phyloP scores from a whole-genome alignment of 2,329 filamentous ascomycete genomes.

The Penicillium sp. region DNA sequence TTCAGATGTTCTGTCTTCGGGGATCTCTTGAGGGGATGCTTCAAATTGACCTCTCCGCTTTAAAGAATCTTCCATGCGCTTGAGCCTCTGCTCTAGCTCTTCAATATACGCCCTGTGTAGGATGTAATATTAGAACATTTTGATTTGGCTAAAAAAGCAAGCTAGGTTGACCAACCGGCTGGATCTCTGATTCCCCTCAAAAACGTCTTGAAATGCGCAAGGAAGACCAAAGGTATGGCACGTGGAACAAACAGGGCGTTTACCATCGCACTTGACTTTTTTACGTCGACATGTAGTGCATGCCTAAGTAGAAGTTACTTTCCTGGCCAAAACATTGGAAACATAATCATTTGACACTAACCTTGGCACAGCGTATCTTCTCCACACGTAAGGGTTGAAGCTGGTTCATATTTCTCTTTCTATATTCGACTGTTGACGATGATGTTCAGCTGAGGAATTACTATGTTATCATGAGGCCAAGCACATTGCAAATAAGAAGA shows the following conservation, averaged over 20 bases:
- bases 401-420: neutral
- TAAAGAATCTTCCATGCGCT: neutral
- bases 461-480: too few relatives aligned
- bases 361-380: neutral
- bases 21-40: neutral
- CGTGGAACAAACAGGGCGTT: slow-evolving; percentile 7
- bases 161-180: slow-evolving; percentile 1
- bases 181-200: neutral
- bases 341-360: neutral
- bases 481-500: too few relatives aligned
- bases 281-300: slow-evolving; percentile 7
- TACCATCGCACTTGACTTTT: slow-evolving; percentile 16
- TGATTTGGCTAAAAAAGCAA: neutral
- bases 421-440: neutral
- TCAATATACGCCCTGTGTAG: neutral
- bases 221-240: slow-evolving; percentile 8
- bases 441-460: neutral
- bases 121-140: neutral
- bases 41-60: neutral
- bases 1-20: neutral
- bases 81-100: neutral
- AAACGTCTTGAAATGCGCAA: slow-evolving; percentile 6
- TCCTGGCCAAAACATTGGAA: too few relatives aligned
- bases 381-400: neutral
- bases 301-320: neutral